Percentiles rank a stretch among this genome's conserved stretches.
Conservation (phyloP, 768 basidiomycete species). For the Cantharellus cinnabarinus region DNA sequence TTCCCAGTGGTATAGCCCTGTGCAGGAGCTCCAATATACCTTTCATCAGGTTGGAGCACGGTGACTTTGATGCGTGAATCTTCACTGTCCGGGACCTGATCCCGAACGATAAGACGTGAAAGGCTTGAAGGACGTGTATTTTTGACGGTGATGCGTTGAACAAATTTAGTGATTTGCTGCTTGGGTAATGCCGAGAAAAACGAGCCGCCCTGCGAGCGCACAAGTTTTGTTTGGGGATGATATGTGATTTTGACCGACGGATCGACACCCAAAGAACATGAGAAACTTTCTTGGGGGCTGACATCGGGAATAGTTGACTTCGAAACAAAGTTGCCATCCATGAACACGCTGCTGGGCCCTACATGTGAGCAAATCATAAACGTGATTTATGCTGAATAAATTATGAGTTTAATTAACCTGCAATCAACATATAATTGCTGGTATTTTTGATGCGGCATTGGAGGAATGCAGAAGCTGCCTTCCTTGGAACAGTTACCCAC, state of each 20-base stretch:
- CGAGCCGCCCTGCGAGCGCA: background rate
- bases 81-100: slow-evolving; percentile 8
- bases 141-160: slow-evolving; percentile 7
- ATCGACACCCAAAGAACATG: slow-evolving; percentile 8
- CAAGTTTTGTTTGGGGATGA: slow-evolving; percentile 4
- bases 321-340: slow-evolving; percentile 10
- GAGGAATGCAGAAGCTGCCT: background rate
- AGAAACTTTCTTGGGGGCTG: slow-evolving; percentile 5
- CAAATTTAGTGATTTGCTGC: slow-evolving; percentile 5
- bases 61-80: slow-evolving; percentile 7
- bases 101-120: slow-evolving; percentile 2
- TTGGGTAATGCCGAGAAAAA: background rate
- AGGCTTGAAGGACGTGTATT: slow-evolving; percentile 3
- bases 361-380: slow-evolving; percentile 3
- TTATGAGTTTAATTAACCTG: background rate
- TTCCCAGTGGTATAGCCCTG: background rate
- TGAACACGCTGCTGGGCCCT: slow-evolving; percentile 7
- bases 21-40: background rate
- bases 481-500: slow-evolving; percentile 9
- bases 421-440: slow-evolving; percentile 6
- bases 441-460: slow-evolving; percentile 9
- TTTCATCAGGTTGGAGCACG: slow-evolving; percentile 5
- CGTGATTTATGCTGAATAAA: background rate
- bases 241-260: slow-evolving; percentile 8
- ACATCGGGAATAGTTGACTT: slow-evolving; percentile 7